These are phyloP conservation scores for Aurantiochytrium sp. DNA, from an alignment of 108 stramenopile genomes.

Conservation along the genomic window DNA sequence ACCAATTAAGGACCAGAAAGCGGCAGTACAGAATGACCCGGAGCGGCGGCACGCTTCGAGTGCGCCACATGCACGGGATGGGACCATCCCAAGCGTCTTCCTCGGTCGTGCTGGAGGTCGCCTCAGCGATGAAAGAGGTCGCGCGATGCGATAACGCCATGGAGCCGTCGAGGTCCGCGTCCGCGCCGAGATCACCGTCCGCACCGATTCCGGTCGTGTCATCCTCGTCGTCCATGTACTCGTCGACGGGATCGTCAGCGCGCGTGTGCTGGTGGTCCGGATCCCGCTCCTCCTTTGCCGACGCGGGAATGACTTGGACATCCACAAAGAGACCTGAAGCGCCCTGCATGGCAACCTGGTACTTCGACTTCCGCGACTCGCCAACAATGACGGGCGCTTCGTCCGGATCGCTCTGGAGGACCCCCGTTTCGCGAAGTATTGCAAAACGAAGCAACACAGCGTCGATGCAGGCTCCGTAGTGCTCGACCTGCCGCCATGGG, in stretches of 20 bases:
- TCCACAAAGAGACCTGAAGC: neutral
- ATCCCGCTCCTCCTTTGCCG: neutral
- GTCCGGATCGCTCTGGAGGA: neutral
- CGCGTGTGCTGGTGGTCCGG: conserved; percentile 13
- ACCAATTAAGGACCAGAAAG: conserved; percentile 18
- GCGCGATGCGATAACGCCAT: no score
- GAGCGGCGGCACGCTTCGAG: neutral
- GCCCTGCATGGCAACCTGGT: neutral
- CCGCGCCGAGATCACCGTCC: neutral
- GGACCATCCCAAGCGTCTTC: neutral
- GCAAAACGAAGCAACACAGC: neutral
- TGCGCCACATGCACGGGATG: neutral
- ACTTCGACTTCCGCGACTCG: neutral
- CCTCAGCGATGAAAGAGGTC: neutral
- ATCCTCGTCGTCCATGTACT: neutral
- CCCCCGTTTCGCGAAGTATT: neutral
- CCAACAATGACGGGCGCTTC: conserved; percentile 1
- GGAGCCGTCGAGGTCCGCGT: neutral
- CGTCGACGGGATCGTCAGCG: neutral
- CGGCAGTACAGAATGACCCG: neutral
- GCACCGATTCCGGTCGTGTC: neutral
- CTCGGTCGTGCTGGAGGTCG: neutral
- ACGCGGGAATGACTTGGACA: neutral
- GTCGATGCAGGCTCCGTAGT: neutral
- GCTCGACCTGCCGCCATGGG: neutral